A percentile compares a stretch with the other conserved stretches of the same genome.
Evolutionary conservation across 441 rosid genomes (phyloP).

Genomic region (Hypseocharis bilobata): DNA sequence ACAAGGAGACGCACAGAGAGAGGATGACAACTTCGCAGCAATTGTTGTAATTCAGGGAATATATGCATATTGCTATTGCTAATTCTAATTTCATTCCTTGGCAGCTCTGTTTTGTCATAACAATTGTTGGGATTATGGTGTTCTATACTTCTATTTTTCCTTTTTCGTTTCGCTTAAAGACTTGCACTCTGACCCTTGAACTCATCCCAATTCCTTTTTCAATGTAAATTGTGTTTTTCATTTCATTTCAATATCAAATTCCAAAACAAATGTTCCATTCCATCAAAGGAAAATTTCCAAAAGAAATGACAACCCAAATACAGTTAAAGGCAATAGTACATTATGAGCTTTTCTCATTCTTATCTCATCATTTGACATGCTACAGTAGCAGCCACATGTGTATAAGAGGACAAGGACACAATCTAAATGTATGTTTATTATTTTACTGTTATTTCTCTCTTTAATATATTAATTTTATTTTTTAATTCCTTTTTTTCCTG

Average conservation of each 20-base stretch:
- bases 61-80: neutral
- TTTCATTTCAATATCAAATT: too few species aligned
- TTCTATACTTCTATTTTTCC: too few species aligned
- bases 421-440: neutral
- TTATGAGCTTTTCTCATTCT: neutral
- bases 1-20: neutral
- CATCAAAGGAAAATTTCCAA: neutral
- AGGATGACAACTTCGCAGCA: neutral
- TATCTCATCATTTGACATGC: too few species aligned
- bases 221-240: too few species aligned
- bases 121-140: neutral
- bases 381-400: neutral
- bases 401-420: neutral
- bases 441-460: too few species aligned
- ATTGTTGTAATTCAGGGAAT: neutral
- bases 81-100: neutral
- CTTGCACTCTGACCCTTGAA: too few species aligned
- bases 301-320: neutral
- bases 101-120: too few species aligned
- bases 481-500: too few species aligned
- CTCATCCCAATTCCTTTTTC: too few species aligned
- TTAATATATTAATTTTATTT: too few species aligned
- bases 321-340: neutral
- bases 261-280: neutral
- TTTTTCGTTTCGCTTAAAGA: too few species aligned